phyloP scores from a whole-genome alignment of 257 asterid species.

The Nicotiana undulata region DNA sequence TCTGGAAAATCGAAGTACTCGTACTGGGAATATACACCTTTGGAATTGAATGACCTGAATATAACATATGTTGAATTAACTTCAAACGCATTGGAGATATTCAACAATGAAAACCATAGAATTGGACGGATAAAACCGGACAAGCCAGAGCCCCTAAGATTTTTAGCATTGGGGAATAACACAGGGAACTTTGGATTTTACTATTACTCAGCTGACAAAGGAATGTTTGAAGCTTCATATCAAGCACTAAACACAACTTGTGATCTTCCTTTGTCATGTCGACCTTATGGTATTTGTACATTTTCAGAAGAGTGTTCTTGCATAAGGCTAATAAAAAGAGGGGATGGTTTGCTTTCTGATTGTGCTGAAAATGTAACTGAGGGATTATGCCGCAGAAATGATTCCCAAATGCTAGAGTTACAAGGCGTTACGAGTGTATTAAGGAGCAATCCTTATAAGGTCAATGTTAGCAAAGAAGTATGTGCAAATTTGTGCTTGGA shows the following conservation, averaged over 20 bases:
- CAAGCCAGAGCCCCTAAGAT: slow-evolving; percentile 35
- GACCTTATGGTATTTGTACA: slow-evolving; percentile 55
- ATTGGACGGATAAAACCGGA: slow-evolving; percentile 37
- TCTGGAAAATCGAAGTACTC: slow-evolving; percentile 53
- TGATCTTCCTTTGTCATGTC: slow-evolving; percentile 72
- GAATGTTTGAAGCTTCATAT: slow-evolving; percentile 49
- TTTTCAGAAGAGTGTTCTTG: slow-evolving; percentile 63
- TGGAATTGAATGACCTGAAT: slow-evolving; percentile 23
- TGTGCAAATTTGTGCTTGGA: slow-evolving; percentile 52
- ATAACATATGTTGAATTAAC: slow-evolving; percentile 60
- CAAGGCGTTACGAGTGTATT: slow-evolving; percentile 55
- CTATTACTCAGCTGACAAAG: slow-evolving; percentile 38
- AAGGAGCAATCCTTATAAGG: slow-evolving; percentile 23
- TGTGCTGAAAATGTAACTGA: slow-evolving; percentile 25
- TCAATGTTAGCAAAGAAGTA: slow-evolving; percentile 26
- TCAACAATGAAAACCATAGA: slow-evolving; percentile 30
- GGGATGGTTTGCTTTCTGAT: slow-evolving; percentile 14
- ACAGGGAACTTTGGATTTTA: slow-evolving; percentile 65
- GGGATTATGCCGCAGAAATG: slow-evolving; percentile 34
- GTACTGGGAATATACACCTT: slow-evolving; percentile 64
- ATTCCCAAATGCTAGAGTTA: slow-evolving; percentile 57
- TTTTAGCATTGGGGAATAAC: slow-evolving; percentile 42
- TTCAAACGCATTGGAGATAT: slow-evolving; percentile 52
- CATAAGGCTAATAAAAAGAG: slow-evolving; percentile 28
- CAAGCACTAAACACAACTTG: slow-evolving; percentile 50